A percentile compares a stretch with the other conserved stretches of the same genome.
Conservation (phyloP, 768 basidiomycete genomes). For the Mycena venus region DNA sequence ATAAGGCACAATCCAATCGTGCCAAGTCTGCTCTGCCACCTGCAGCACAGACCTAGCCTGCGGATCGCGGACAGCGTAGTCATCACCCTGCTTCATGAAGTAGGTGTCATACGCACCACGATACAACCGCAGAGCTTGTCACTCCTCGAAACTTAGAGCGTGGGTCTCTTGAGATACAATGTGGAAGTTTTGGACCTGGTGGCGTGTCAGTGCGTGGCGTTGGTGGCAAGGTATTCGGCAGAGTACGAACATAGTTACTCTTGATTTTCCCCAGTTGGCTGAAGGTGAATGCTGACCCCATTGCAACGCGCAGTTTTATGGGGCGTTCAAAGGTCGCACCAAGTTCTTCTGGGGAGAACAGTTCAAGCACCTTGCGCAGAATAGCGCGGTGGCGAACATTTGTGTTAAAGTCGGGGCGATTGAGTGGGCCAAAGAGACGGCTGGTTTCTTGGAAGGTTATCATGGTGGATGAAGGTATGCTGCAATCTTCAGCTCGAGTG, state of each 20-base stretch:
- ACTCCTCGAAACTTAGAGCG: neutral
- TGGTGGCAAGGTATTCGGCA: neutral
- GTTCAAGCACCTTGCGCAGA: conserved; percentile 14
- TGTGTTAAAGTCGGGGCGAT: neutral
- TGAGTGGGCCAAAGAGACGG: neutral
- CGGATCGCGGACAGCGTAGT: neutral
- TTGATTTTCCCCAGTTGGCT: neutral
- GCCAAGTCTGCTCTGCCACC: neutral
- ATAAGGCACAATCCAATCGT: too few species aligned
- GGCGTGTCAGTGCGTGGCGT: too few species aligned
- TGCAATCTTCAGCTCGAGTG: too few species aligned
- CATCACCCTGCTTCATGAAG: too few species aligned
- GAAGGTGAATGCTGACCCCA: neutral
- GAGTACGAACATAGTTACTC: neutral
- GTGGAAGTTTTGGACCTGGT: neutral
- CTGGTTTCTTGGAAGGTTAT: neutral
- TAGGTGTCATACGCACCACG: neutral
- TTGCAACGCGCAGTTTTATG: neutral
- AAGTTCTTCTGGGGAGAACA: neutral
- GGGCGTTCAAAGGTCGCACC: neutral
- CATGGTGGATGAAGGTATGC: neutral
- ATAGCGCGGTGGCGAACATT: conserved; percentile 5
- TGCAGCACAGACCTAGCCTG: neutral
- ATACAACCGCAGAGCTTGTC: neutral
- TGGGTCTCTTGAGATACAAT: neutral